Percentiles rank a stretch among this genome's conserved stretches.
phyloP scores from a whole-genome alignment of 2,329 filamentous ascomycete genomes.

The Colletotrichum horii region DNA sequence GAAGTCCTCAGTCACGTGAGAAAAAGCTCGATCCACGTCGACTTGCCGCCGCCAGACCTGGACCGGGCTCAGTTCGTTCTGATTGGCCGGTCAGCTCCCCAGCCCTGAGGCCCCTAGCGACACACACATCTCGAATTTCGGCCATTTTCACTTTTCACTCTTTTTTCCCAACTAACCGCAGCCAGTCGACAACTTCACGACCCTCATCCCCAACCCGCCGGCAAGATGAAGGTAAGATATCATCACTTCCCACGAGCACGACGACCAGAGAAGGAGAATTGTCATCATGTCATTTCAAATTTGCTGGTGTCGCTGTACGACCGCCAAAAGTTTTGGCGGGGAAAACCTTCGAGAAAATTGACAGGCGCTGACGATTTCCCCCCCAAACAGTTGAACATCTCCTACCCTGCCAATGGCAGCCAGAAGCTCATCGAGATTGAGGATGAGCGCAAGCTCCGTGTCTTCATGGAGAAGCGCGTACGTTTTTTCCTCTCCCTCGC shows the following conservation, averaged over 20 bases:
- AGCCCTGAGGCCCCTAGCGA: not conserved
- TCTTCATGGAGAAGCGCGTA: constrained; percentile 98
- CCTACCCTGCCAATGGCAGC: constrained; percentile 98
- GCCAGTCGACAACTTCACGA: constrained; percentile 49
- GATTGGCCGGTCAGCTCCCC: not conserved
- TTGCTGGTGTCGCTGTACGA: not conserved
- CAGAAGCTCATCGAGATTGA: constrained; percentile 99
- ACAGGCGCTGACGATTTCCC: constrained; percentile 35
- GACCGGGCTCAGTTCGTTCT: not conserved
- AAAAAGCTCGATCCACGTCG: not conserved
- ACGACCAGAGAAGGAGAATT: not conserved
- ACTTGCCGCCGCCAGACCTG: not conserved
- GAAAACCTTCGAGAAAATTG: not conserved
- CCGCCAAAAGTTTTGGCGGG: not conserved
- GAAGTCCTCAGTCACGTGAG: not conserved
- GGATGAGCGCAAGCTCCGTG: constrained; percentile 98
- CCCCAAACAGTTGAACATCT: constrained; percentile 63
- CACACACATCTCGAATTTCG: not conserved
- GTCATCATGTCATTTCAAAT: not conserved
- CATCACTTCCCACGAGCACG: not conserved
- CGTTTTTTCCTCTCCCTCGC: constrained; percentile 37
- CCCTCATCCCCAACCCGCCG: constrained; percentile 43
- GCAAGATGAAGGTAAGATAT: constrained; percentile 53
- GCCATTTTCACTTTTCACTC: constrained; percentile 37
- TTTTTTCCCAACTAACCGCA: constrained; percentile 38